phyloP scores from a whole-genome alignment of 2,329 filamentous ascomycete species.

The Ophiocordyceps robertsii region DNA sequence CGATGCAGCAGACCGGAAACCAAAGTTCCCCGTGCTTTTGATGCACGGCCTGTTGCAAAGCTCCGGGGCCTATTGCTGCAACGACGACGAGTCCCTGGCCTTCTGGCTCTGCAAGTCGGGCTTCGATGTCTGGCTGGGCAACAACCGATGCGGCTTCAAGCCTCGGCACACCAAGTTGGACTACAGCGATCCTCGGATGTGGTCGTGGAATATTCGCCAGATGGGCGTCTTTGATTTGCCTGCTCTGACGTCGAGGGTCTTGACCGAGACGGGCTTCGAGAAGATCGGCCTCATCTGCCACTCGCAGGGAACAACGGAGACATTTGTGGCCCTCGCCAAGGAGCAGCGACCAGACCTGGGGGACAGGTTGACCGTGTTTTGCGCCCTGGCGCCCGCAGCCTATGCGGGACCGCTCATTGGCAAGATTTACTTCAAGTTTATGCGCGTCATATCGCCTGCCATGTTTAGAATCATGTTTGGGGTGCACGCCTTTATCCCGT shows the following conservation, averaged over 20 bases:
- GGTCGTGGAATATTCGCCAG: conserved; percentile 91
- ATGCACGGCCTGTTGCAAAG: conserved; percentile 84
- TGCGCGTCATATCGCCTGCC: conserved; percentile 62
- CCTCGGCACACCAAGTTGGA: conserved; percentile 62
- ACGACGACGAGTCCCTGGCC: conserved; percentile 78
- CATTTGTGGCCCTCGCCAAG: conserved; percentile 76
- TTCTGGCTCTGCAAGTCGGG: conserved; percentile 88
- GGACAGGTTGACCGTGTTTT: conserved; percentile 75
- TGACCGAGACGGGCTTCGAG: conserved; percentile 68
- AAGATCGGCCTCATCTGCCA: conserved; percentile 78
- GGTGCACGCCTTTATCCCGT: conserved; percentile 82
- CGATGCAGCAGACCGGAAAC: conserved; percentile 22
- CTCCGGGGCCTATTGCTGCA: conserved; percentile 76
- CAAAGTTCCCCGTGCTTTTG: conserved; percentile 71
- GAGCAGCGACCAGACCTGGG: conserved; percentile 79
- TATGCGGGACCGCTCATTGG: conserved; percentile 80
- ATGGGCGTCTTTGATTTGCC: conserved; percentile 86
- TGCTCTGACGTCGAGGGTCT: conserved; percentile 65
- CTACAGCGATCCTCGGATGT: conserved; percentile 76
- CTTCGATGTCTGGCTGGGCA: conserved; percentile 91
- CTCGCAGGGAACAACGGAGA: conserved; percentile 83
- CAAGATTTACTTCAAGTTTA: conserved; percentile 85
- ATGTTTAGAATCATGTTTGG: conserved; percentile 78
- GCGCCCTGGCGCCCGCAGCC: conserved; percentile 76
- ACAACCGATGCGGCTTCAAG: conserved; percentile 77